Percentiles rank a stretch among this genome's conserved stretches.
phyloP scores from a whole-genome alignment of 441 rosid genomes.

The Hura crepitans region DNA sequence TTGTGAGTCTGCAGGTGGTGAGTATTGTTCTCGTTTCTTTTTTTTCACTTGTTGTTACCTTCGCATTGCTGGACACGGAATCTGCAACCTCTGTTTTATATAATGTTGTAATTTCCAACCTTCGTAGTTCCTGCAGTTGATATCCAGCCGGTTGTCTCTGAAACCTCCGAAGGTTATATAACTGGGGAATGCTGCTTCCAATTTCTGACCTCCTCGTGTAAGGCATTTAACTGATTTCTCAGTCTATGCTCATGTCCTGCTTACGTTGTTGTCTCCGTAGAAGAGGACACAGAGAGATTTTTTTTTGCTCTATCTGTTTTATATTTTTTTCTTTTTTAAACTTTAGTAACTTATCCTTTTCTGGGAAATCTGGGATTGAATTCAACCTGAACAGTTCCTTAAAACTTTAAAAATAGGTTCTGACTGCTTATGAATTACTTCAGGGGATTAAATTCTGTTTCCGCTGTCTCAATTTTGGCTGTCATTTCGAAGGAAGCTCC shows the following conservation, averaged over 20 bases:
- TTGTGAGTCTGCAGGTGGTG: neutral
- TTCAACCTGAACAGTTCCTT: neutral
- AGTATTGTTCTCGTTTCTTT: too few species aligned
- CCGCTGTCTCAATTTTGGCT: slow-evolving; percentile 10
- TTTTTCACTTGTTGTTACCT: too few species aligned
- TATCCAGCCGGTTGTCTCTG: neutral
- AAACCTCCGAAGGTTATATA: neutral
- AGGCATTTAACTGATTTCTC: neutral
- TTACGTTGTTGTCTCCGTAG: slow-evolving; percentile 18
- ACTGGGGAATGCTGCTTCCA: slow-evolving; percentile 16
- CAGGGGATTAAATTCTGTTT: slow-evolving; percentile 13
- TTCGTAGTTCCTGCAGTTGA: neutral
- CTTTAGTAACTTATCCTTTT: neutral
- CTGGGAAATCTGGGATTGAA: neutral
- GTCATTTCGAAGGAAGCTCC: slow-evolving; percentile 2
- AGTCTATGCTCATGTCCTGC: neutral
- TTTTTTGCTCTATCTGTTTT: slow-evolving; percentile 1
- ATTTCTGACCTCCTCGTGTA: slow-evolving; percentile 6
- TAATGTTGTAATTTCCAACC: too few species aligned
- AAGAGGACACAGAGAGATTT: slow-evolving; percentile 9
- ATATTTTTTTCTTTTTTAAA: neutral
- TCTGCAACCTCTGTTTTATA: too few species aligned
- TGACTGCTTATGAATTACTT: slow-evolving; percentile 10
- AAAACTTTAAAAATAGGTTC: neutral
- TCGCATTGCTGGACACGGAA: too few species aligned